Conservation (phyloP, 1,284 basidiomycete species). For the Athelia psychrophila region DNA sequence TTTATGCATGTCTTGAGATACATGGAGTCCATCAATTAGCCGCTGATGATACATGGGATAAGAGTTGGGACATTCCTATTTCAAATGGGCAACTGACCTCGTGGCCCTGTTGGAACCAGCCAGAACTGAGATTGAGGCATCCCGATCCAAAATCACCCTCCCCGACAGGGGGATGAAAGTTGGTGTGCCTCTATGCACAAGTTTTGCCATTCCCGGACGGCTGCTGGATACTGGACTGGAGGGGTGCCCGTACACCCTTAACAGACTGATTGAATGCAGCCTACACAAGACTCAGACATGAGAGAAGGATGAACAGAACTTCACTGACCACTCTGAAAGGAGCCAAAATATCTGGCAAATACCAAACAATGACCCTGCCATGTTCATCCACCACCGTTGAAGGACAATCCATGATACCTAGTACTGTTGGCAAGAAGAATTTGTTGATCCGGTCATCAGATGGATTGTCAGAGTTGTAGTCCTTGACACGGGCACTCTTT, state of each 20-base stretch:
- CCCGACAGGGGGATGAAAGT: not conserved
- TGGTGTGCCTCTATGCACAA: not conserved
- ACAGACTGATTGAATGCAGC: not conserved
- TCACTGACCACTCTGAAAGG: not conserved
- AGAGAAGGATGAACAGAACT: not conserved
- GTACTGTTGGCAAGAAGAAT: not conserved
- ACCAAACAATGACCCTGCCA: not conserved
- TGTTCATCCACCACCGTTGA: not conserved
- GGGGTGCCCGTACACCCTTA: not conserved
- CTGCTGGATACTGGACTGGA: not conserved
- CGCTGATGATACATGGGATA: not conserved
- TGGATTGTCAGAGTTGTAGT: not conserved
- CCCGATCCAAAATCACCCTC: not conserved
- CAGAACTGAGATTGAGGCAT: not conserved
- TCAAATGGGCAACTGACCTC: not conserved
- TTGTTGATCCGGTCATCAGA: not conserved
- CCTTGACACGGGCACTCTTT: not conserved
- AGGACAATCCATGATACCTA: not conserved
- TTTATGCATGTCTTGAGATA: not conserved
- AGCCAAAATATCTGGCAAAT: not conserved
- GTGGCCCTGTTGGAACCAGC: not conserved
- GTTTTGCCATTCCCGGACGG: not conserved
- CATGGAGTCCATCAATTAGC: not conserved
- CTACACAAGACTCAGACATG: not conserved
- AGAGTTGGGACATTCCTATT: too few relatives aligned